Percentiles rank a stretch among this genome's conserved stretches.
These are phyloP conservation scores for Bolboschoenus planiculmis DNA, from an alignment of 176 grass and related monocot species.

Conservation along the genomic window DNA sequence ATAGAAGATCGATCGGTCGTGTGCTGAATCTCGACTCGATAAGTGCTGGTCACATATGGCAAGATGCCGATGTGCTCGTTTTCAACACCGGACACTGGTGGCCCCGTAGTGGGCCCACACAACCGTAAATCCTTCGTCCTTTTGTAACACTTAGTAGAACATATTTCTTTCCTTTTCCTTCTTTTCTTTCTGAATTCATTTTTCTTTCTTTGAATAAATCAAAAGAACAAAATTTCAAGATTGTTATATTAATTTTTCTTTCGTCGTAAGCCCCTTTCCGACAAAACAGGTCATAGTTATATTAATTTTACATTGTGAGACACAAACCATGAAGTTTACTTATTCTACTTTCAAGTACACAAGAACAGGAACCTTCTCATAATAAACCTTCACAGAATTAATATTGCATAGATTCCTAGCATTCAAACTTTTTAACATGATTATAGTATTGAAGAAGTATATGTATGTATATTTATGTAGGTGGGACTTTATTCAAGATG, in stretches of 20 bases:
- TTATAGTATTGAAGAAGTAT: background rate
- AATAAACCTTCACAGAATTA: background rate
- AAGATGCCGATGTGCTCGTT: constrained; percentile 12
- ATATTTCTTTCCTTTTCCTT: background rate
- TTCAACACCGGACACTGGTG: constrained; percentile 39
- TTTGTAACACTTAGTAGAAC: background rate
- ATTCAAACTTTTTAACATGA: background rate
- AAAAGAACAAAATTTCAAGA: too few relatives aligned
- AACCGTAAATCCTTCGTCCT: constrained; percentile 23
- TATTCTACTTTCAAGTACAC: background rate
- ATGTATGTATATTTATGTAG: constrained; percentile 2
- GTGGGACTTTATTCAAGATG: constrained; percentile 23
- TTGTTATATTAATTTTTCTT: too few relatives aligned
- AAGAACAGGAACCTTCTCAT: background rate
- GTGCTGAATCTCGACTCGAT: constrained; percentile 32
- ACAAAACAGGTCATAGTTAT: background rate
- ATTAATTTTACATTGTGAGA: too few relatives aligned
- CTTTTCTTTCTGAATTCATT: background rate
- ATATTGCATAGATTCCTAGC: background rate
- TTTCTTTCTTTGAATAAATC: background rate
- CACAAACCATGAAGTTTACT: too few relatives aligned
- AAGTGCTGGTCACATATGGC: constrained; percentile 14
- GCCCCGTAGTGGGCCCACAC: constrained; percentile 26
- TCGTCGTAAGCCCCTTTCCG: background rate
- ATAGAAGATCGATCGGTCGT: constrained; percentile 2